Base-by-base conservation (phyloP, 441 rosid species). In the Rhodomyrtus psidioides region DNA sequence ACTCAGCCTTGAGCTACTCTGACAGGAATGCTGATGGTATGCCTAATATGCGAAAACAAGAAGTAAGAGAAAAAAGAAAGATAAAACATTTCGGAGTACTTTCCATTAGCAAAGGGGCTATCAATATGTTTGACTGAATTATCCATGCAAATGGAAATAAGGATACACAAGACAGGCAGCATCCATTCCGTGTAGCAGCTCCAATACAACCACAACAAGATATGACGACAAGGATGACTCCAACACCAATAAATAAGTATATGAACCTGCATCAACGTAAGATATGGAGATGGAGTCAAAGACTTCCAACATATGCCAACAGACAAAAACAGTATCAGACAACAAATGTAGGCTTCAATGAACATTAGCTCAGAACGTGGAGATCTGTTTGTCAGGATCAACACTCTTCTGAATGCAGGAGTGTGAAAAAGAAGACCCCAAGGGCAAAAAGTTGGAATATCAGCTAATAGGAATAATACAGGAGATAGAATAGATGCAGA, bases 151-250 rank as follows among this genome's bases (percentile, higher is more conserved):
- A 49, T 39, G 49, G 23, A 70, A 39, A 70, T 39, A 85, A 82
- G 87, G 87, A 85, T 85, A 85, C 87, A 53, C 87, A 85, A 75
- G 84, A 30, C 84, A 85, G 83, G 84, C 74, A 85, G 84, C 55
- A 85, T 53, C 39, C 56, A 39, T 82, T 85, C 84, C 58, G 39
- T 19, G 84, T 44, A 27, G 57, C 42, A 15, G 62, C 55, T 81
- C 87, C 87, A 21, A 85, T 59, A 74, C 84, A 85, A 81, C 87
- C 87, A 49, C 82, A 82, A 62, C 76, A 59, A 60, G 87, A 82
- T 49, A 85, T 85, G 84, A 85, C 49, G n/a, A 85, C 62, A 9
- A 85, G 84, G 81, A 85, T 23, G 53, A 30, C 87, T 30, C 87
- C 87, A 2, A 85, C 57, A 62, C 84, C 87, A 13, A 85, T 51